These are phyloP conservation scores for Marsdenia floribunda DNA, from an alignment of 257 asterid genomes.

Conservation along the genomic window DNA sequence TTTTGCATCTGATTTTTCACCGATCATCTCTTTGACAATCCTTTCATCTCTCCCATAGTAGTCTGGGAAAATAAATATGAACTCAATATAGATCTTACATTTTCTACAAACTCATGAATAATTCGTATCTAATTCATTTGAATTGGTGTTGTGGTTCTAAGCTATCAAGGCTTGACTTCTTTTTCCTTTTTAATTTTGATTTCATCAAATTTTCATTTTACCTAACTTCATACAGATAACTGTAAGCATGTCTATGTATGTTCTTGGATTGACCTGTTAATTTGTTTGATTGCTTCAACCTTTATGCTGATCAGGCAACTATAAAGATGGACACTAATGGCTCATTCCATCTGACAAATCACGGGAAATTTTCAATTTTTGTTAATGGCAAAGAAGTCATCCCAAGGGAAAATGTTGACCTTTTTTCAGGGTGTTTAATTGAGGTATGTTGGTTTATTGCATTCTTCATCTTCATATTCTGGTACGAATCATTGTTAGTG, in stretches of 20 bases:
- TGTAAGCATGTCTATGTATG: background rate
- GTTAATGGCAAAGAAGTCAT: constrained; percentile 43
- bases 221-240: background rate
- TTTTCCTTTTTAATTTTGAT: background rate
- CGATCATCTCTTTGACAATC: background rate
- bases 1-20: background rate
- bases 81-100: background rate
- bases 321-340: constrained; percentile 48
- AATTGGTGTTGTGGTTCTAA: background rate
- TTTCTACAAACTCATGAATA: background rate
- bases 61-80: background rate
- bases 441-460: constrained; percentile 37
- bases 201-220: background rate
- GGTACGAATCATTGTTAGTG: background rate
- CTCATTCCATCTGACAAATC: constrained; percentile 48
- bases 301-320: constrained; percentile 39
- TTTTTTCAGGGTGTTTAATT: constrained; percentile 49
- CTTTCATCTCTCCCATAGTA: background rate
- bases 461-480: background rate
- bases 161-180: background rate
- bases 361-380: constrained; percentile 38
- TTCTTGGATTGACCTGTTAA: background rate
- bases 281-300: background rate
- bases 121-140: background rate
- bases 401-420: constrained; percentile 28